These are phyloP conservation scores for Pyrenochaeta sp. DNA, from an alignment of 2,329 filamentous ascomycete species.

Conservation along the genomic window DNA sequence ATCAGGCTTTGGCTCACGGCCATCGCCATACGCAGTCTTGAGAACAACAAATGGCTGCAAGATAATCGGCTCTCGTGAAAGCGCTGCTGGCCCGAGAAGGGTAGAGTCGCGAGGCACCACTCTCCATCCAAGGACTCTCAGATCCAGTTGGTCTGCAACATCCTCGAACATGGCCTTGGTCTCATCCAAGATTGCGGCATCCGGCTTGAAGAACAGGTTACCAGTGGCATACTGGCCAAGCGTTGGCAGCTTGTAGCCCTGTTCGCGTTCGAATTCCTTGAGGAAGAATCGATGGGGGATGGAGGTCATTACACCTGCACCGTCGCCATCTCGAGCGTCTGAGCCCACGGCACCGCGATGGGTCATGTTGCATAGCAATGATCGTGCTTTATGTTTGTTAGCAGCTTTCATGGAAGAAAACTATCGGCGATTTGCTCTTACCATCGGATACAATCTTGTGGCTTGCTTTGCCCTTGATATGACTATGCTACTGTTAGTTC, in stretches of 20 bases:
- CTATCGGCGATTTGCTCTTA: constrained; percentile 56
- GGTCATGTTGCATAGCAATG: constrained; percentile 99
- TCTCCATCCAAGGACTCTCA: constrained; percentile 95
- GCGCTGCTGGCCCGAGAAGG: constrained; percentile 88
- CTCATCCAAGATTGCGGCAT: constrained; percentile 86
- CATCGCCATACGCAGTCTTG: constrained; percentile 82
- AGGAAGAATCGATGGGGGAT: constrained; percentile 98
- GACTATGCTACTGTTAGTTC: constrained; percentile 63
- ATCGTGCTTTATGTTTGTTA: constrained; percentile 69
- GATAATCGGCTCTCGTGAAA: constrained; percentile 93
- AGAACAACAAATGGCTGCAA: constrained; percentile 95
- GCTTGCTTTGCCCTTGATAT: constrained; percentile 96
- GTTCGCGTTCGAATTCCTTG: constrained; percentile 96
- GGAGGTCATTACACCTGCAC: constrained; percentile 98
- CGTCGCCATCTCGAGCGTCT: constrained; percentile 96
- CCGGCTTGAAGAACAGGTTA: constrained; percentile 98
- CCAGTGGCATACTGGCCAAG: constrained; percentile 95
- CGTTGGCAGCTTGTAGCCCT: constrained; percentile 84
- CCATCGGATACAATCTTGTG: constrained; percentile 99
- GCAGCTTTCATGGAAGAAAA: constrained; percentile 32
- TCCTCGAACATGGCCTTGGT: constrained; percentile 94
- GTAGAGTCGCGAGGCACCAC: constrained; percentile 93
- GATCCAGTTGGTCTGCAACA: constrained; percentile 83
- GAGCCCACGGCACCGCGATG: constrained; percentile 98
- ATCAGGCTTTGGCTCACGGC: constrained; percentile 78